A percentile compares a stretch with the other conserved stretches of the same genome.
Conservation (phyloP, 352 stramenopile genomes). For the Phytophthora meadii region DNA sequence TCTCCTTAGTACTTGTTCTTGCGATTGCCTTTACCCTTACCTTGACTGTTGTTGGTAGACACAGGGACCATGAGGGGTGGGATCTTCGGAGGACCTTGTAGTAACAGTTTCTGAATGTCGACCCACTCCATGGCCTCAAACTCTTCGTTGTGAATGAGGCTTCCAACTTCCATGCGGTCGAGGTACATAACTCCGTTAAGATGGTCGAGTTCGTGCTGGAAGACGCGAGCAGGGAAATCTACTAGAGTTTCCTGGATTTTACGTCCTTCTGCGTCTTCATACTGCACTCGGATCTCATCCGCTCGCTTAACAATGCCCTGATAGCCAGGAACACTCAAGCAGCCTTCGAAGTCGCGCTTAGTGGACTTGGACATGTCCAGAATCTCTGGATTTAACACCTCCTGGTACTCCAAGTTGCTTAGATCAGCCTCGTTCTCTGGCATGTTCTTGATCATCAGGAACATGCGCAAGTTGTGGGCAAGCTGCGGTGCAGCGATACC, state of each 20-base stretch:
- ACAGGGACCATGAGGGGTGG: slow-evolving; percentile 32
- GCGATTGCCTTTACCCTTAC: slow-evolving; percentile 29
- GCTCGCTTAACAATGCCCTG: slow-evolving; percentile 73
- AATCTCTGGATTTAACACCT: slow-evolving; percentile 85
- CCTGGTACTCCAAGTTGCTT: slow-evolving; percentile 67
- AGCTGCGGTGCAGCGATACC: slow-evolving; percentile 82
- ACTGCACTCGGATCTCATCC: slow-evolving; percentile 73
- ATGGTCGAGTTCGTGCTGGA: slow-evolving; percentile 87
- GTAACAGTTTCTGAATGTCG: slow-evolving; percentile 69
- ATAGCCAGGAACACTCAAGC: slow-evolving; percentile 84
- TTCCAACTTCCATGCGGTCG: slow-evolving; percentile 70
- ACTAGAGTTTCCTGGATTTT: slow-evolving; percentile 61
- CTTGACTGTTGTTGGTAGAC: slow-evolving; percentile 9
- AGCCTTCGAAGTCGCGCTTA: slow-evolving; percentile 87
- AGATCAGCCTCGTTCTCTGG: slow-evolving; percentile 64
- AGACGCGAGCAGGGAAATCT: slow-evolving; percentile 84
- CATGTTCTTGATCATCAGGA: slow-evolving; percentile 83
- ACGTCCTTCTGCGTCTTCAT: slow-evolving; percentile 57
- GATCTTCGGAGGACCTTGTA: slow-evolving; percentile 33
- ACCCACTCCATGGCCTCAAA: slow-evolving; percentile 70
- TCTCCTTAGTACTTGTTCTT: slow-evolving; percentile 36
- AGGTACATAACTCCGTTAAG: slow-evolving; percentile 82
- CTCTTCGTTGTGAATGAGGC: slow-evolving; percentile 87
- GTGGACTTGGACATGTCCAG: slow-evolving; percentile 50
- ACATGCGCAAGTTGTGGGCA: slow-evolving; percentile 80